Conservation (phyloP, 2,329 filamentous ascomycete genomes). For the Herpotrichia juniperi region DNA sequence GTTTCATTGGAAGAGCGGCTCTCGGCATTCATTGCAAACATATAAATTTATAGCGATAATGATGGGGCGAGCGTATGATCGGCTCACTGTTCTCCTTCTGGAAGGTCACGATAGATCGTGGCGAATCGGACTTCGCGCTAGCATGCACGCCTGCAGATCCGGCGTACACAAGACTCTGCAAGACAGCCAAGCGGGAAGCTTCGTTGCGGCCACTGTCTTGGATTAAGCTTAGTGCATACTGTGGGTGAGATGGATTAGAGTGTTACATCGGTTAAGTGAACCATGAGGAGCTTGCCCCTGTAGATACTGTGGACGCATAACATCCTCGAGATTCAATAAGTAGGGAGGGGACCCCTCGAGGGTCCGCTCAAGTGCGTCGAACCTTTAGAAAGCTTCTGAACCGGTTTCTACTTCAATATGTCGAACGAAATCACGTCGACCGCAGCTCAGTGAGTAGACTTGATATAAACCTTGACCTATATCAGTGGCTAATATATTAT, state of each 20-base stretch:
- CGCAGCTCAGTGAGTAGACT: conserved; percentile 32
- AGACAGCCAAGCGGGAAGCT: conserved; percentile 1
- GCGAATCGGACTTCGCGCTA: not conserved
- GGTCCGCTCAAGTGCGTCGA: not conserved
- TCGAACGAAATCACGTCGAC: conserved; percentile 34
- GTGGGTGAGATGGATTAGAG: not conserved
- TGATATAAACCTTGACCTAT: not conserved
- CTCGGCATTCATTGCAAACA: conserved; percentile 1
- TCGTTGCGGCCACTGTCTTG: not conserved
- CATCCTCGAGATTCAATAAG: not conserved
- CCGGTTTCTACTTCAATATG: not conserved
- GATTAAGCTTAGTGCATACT: not conserved
- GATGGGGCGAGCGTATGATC: not conserved
- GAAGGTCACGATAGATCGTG: conserved; percentile 23
- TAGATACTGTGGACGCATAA: not conserved
- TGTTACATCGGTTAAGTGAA: conserved; percentile 13
- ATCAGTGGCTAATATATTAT: not conserved
- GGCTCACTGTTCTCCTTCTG: conserved; percentile 12
- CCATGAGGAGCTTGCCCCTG: not conserved
- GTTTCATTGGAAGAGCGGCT: not conserved
- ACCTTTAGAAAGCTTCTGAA: not conserved
- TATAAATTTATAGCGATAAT: not conserved
- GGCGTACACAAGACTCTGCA: not conserved
- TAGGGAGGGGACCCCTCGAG: not conserved
- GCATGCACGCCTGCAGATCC: not conserved